phyloP scores from a whole-genome alignment of 768 basidiomycete genomes.

The Xerocomellus dryophilus region DNA sequence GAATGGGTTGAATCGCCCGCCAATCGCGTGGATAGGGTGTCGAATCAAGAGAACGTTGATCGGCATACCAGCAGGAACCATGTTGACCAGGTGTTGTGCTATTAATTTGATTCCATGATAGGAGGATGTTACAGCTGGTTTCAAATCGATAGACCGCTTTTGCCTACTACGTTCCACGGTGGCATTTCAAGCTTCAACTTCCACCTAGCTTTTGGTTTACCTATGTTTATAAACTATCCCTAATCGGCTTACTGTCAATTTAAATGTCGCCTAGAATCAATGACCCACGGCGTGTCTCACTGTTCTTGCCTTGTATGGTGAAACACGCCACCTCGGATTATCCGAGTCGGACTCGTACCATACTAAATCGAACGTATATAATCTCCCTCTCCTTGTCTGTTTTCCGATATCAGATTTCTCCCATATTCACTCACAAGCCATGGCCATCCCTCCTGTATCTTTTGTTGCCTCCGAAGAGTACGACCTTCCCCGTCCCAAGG shows the following conservation, averaged over 20 bases:
- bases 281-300: no score
- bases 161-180: no score
- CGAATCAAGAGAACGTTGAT: not conserved
- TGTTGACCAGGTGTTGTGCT: not conserved
- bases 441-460: constrained; percentile 25
- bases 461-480: constrained; percentile 8
- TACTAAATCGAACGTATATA: constrained; percentile 31
- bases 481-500: constrained; percentile 63
- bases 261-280: no score
- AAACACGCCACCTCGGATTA: no score
- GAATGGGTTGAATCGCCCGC: not conserved
- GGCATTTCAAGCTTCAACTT: no score
- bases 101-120: not conserved
- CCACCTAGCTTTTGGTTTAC: no score
- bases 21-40: not conserved
- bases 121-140: no score
- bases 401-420: not conserved
- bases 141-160: no score
- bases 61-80: not conserved
- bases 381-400: not conserved
- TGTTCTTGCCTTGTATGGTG: no score
- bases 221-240: no score
- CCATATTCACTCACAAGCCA: constrained; percentile 3
- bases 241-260: no score
- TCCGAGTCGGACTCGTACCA: no score